Evolutionary conservation across 805 yeast species (phyloP).

Genomic region (Lipomyces japonicus): DNA sequence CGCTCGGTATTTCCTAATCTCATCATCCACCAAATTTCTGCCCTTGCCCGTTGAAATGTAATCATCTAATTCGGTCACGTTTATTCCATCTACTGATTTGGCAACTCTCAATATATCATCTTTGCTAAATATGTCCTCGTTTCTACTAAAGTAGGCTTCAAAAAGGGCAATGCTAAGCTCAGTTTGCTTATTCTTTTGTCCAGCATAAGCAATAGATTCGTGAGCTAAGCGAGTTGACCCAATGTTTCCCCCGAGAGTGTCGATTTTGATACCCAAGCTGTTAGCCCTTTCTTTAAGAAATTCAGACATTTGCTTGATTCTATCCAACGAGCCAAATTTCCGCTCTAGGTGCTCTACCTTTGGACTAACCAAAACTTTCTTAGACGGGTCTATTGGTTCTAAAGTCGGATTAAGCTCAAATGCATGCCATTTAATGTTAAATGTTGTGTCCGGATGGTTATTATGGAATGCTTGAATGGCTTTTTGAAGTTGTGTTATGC

Average conservation of each 20-base stretch:
- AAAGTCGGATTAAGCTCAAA: conserved; percentile 18
- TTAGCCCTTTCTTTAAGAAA: conserved; percentile 9
- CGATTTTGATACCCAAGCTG: conserved; percentile 13
- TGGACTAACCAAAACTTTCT: conserved; percentile 3
- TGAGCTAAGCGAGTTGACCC: conserved; percentile 21
- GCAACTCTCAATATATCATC: conserved; percentile 12
- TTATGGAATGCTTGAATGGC: conserved; percentile 12
- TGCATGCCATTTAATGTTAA: conserved; percentile 18
- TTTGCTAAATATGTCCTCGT: conserved; percentile 13
- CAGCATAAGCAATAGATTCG: conserved; percentile 15
- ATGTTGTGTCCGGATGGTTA: conserved; percentile 10
- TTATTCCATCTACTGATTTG: conserved; percentile 11
- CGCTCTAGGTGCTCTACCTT: conserved; percentile 3
- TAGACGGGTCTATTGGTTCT: neutral
- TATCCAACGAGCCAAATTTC: conserved; percentile 15
- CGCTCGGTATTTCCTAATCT: conserved; percentile 6
- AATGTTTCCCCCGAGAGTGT: conserved; percentile 4
- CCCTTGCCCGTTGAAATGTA: conserved; percentile 8
- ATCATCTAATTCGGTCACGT: conserved; percentile 14
- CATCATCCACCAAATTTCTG: conserved; percentile 10
- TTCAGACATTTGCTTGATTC: conserved; percentile 10
- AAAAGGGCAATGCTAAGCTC: conserved; percentile 21
- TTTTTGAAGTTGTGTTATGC: conserved; percentile 14
- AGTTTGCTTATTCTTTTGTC: conserved; percentile 17
- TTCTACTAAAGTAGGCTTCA: conserved; percentile 14